Conservation (phyloP, 2,329 filamentous ascomycete species). For the Aspergillus fijiensis region DNA sequence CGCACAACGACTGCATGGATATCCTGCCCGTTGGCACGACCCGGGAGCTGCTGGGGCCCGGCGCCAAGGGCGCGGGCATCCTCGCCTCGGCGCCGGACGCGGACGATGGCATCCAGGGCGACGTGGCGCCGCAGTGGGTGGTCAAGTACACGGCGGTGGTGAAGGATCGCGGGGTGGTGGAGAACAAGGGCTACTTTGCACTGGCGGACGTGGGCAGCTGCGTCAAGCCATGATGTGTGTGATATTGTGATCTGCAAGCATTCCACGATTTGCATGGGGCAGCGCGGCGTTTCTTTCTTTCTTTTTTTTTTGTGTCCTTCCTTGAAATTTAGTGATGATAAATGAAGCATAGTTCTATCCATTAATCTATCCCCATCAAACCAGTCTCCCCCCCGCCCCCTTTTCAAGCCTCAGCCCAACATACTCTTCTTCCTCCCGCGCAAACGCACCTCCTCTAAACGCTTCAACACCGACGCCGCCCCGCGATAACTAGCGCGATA, state of each 20-base stretch:
- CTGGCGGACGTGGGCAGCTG: conserved; percentile 67
- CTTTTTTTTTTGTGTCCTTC: not conserved
- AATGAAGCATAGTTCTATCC: not conserved
- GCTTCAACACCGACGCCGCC: conserved; percentile 70
- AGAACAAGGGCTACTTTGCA: conserved; percentile 98
- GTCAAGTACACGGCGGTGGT: conserved; percentile 97
- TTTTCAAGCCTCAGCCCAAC: conserved; percentile 64
- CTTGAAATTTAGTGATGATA: not conserved
- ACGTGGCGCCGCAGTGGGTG: conserved; percentile 88
- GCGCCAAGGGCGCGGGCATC: conserved; percentile 70
- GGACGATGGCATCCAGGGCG: conserved; percentile 64
- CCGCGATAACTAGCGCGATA: conserved; percentile 77
- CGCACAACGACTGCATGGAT: conserved; percentile 91
- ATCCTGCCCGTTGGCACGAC: conserved; percentile 84
- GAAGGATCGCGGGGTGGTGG: conserved; percentile 88
- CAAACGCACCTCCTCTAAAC: conserved; percentile 87
- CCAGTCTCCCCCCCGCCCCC: too few species aligned
- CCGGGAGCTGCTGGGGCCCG: conserved; percentile 75
- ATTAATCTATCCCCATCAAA: not conserved
- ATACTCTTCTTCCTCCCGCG: conserved; percentile 95
- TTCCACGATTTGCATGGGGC: conserved; percentile 1
- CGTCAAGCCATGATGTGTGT: conserved; percentile 26
- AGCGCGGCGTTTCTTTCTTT: conserved; percentile 25
- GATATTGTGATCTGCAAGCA: not conserved
- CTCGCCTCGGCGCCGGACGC: conserved; percentile 60